phyloP scores from a whole-genome alignment of 176 grass and related monocot species.

The Elaeis guineensis region DNA sequence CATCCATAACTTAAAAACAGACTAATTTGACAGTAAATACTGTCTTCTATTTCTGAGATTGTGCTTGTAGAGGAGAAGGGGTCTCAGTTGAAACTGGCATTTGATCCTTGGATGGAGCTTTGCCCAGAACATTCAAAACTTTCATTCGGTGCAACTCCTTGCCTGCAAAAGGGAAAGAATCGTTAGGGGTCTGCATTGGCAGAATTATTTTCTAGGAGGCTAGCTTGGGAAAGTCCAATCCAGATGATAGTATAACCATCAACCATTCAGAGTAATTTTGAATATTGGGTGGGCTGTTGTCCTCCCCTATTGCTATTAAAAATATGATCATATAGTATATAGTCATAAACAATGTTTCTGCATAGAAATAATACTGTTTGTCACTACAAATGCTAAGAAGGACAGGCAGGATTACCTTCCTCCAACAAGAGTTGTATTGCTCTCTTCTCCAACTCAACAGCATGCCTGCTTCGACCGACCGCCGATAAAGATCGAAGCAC shows the following conservation, averaged over 20 bases:
- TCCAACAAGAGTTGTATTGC: constrained; percentile 79
- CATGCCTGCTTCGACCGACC: constrained; percentile 60
- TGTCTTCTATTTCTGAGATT: constrained; percentile 17
- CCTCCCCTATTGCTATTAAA: no score
- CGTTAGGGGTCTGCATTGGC: no score
- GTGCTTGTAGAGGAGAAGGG: constrained; percentile 25
- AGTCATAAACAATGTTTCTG: no score
- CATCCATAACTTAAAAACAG: no score
- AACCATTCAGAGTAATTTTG: no score
- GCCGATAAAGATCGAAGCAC: constrained; percentile 73
- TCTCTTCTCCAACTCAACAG: constrained; percentile 80
- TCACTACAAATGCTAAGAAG: background rate
- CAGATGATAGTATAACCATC: no score
- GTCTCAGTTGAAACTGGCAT: constrained; percentile 19
- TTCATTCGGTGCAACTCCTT: constrained; percentile 89
- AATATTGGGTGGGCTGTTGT: no score
- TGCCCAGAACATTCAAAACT: constrained; percentile 72
- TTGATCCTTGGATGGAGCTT: constrained; percentile 23
- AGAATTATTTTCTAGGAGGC: no score
- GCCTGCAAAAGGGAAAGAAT: constrained; percentile 26
- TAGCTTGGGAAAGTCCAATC: no score
- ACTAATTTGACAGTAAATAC: no score
- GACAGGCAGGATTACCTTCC: constrained; percentile 49
- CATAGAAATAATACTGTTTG: background rate
- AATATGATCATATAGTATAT: no score